Evolutionary conservation across 805 yeast species (phyloP), one percentile per base, ranked within the genome.

Genomic region (Candida nemodendra): DNA sequence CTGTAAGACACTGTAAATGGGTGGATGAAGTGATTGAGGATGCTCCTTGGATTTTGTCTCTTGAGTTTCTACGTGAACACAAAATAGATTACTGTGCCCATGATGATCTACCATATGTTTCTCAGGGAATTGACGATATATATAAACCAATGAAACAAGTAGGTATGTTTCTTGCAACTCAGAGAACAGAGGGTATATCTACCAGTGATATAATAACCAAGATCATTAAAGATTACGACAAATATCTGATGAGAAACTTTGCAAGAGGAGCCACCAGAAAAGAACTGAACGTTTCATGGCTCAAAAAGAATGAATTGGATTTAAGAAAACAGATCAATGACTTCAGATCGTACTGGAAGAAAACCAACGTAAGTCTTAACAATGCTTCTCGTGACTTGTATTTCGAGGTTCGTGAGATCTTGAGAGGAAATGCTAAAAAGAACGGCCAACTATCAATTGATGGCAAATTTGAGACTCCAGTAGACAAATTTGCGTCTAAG

Each of bases 191-290:
- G 49, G 99, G 99, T 9, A 81, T 93, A 29, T 86, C 96, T 15
- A 93, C 99, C 1, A 84, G 95, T 23, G 98, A 91, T 61, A 91
- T 93, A 50, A 93, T 93, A 56, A 91, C 98, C 45, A 88, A 85
- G 58, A 87, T 93, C 52, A 90, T 93, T 52, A 77, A 93, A 53
- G 98, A 93, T 65, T 93, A 93, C 65, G 99, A 93, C 69, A 88
- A 90, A 66, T 93, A 93, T 63, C 70, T 93, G 62, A 84, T 91
- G 93, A 79, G 99, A 60, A 93, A 93, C 67, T 91, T 93, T 64
- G 96, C 96, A 12, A 77, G 99, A 50, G 99, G 99, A 32, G 98
- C 96, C 9, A 85, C 97, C 2, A 76, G 99, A 57, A 88, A 93
- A 61, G 99, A 93, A 56, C 76, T 93, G 54, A 93, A 93, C 57